phyloP scores from a whole-genome alignment of 768 basidiomycete species.

The Mycena albidolilacea region DNA sequence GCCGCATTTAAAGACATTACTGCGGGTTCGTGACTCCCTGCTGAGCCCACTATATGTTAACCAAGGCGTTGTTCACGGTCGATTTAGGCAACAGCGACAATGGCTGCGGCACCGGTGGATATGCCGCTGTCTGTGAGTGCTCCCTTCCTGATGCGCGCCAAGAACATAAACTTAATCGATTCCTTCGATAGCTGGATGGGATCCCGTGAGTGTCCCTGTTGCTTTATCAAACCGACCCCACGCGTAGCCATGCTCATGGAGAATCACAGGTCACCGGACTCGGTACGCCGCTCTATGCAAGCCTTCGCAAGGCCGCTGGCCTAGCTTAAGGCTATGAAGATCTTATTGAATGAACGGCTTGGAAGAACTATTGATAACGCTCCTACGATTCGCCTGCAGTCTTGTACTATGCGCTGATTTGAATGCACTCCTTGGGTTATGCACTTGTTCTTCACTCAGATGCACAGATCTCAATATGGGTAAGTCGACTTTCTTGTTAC shows the following conservation, averaged over 20 bases:
- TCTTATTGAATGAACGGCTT: slow-evolving; percentile 12
- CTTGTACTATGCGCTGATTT: slow-evolving; percentile 14
- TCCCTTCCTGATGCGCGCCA: slow-evolving; percentile 7
- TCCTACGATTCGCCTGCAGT: slow-evolving; percentile 13
- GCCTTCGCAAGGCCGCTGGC: slow-evolving; percentile 7
- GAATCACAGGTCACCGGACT: slow-evolving; percentile 20
- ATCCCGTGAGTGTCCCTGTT: slow-evolving; percentile 14
- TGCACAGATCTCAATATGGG: no score
- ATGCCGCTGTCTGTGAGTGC: slow-evolving; percentile 16
- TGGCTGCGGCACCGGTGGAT: slow-evolving; percentile 18
- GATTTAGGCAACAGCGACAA: slow-evolving; percentile 18
- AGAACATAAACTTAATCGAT: background rate
- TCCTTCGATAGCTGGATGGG: slow-evolving; percentile 18
- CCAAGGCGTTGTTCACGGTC: slow-evolving; percentile 12
- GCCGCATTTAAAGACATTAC: slow-evolving; percentile 16
- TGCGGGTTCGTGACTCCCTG: slow-evolving; percentile 8
- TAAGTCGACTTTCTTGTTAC: no score
- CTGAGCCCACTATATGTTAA: slow-evolving; percentile 1
- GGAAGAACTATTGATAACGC: slow-evolving; percentile 3
- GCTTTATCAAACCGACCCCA: slow-evolving; percentile 15
- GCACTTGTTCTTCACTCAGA: background rate
- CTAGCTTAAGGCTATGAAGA: slow-evolving; percentile 12
- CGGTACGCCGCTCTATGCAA: slow-evolving; percentile 18
- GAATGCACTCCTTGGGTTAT: slow-evolving; percentile 3
- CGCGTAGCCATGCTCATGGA: slow-evolving; percentile 3